Evolutionary conservation across 116 monocot genomes (phyloP).

Genomic region (Cymodocea nodosa): DNA sequence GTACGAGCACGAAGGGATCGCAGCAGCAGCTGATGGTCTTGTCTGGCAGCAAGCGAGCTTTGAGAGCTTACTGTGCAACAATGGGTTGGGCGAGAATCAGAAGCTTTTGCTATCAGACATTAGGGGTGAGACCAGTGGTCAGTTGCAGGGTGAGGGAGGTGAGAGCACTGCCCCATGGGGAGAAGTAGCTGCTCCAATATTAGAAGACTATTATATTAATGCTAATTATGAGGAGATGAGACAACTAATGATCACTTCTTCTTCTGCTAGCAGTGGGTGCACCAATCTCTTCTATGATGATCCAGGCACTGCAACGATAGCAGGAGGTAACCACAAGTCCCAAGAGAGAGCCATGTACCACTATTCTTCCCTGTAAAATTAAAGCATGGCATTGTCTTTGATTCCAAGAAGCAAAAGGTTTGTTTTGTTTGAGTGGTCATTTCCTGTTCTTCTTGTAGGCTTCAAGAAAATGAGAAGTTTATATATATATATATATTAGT

Average conservation of each 20-base stretch:
- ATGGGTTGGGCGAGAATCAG: background rate
- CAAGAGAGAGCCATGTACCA: background rate
- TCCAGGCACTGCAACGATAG: background rate
- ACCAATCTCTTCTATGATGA: conserved; percentile 1
- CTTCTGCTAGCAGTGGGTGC: background rate
- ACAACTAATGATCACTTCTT: background rate
- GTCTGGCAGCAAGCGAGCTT: background rate
- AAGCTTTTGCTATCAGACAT: background rate
- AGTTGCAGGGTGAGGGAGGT: background rate
- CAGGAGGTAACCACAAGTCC: background rate
- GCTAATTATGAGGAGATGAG: background rate
- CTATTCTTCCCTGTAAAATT: background rate
- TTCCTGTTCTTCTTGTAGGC: no score
- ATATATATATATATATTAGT: no score
- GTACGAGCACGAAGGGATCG: background rate
- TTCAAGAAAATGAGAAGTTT: no score
- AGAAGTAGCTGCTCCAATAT: background rate
- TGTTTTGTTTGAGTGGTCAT: background rate
- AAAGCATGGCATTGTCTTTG: background rate
- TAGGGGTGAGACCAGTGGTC: background rate
- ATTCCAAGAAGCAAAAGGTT: conserved; percentile 1
- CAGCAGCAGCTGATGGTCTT: background rate
- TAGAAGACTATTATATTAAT: background rate
- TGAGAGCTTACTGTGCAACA: conserved; percentile 6
- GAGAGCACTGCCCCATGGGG: background rate